Percentiles rank a stretch among this genome's conserved stretches.
phyloP scores from a whole-genome alignment of 345 rosid species.

The Lumnitzera racemosa region DNA sequence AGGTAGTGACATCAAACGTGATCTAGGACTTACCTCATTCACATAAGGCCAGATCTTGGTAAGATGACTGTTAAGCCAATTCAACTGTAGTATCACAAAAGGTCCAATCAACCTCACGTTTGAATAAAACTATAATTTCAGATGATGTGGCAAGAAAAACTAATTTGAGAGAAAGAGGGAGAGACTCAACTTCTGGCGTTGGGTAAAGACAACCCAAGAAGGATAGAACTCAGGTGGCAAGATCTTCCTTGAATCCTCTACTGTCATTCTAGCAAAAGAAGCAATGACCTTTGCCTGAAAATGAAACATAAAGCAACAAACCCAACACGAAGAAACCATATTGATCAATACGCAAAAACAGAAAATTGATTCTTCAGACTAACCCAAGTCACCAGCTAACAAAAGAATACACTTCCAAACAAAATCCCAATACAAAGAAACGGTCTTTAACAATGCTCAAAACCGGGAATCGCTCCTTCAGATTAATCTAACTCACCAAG shows the following conservation, averaged over 20 bases:
- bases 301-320: not conserved
- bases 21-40: slow-evolving; percentile 38
- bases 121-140: not conserved
- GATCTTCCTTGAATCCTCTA: slow-evolving; percentile 85
- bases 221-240: slow-evolving; percentile 78
- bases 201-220: slow-evolving; percentile 95
- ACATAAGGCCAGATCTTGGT: slow-evolving; percentile 98
- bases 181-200: slow-evolving; percentile 73
- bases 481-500: not conserved
- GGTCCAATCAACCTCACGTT: not conserved
- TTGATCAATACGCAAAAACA: no score
- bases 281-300: slow-evolving; percentile 79
- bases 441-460: no score
- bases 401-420: no score
- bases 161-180: not conserved
- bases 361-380: no score
- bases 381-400: no score
- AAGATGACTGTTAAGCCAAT: slow-evolving; percentile 84
- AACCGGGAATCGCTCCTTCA: no score
- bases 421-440: no score
- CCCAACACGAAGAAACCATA: not conserved
- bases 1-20: not conserved
- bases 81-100: slow-evolving; percentile 47
- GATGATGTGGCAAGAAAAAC: not conserved
- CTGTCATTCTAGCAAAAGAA: slow-evolving; percentile 93